Evolutionary conservation across 208 protist genomes (phyloP), one percentile per base, ranked within the genome.

Genomic region (Leishmania arabica): DNA sequence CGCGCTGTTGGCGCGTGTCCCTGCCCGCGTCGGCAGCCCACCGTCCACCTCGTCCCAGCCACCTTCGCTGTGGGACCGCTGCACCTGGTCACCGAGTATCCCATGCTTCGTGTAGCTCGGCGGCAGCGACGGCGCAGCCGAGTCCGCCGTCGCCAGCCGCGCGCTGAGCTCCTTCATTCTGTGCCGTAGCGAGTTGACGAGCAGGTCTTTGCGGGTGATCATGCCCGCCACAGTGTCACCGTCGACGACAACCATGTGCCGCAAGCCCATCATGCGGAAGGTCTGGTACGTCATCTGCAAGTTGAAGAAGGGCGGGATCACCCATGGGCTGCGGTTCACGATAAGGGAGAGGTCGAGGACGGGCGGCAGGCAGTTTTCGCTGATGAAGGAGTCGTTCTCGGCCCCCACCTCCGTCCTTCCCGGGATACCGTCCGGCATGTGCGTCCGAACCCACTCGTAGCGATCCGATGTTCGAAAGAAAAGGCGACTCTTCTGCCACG

Each of bases 181-280:
- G 9, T 83, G 87, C 37, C 83, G 87, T 82, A 97, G 85, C 51
- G 89, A 72, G 77, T 94, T 87, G 17, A 91, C 85, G 21, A 98
- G 89, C 17, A 98, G 86, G 80, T 99, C 96, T 70, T 98, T 97
- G 31, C 96, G 93, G 3, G 96, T 99, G 84, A 99, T 96, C n/a
- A 99, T 96, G 49, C 97, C 96, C 7, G 90, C 80, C 11, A 98
- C 92, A 40, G 81, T 84, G 74, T 96, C 92, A 53, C 91, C 88
- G 78, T 98, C 89, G 31, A 98, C 90, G 49, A 99, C 96, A 4
- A 96, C 91, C 91, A 99, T 91, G 86, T 98, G 96, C 19, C 97
- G 95, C 75, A 99, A 88, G 0, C 96, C 97, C 93, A 99, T 96
- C 72, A 88, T 94, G 45, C 95, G 90, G 80, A 99, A 99, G 15